phyloP scores from a whole-genome alignment of 495 filamentous ascomycete genomes.

The Neurospora sp. region DNA sequence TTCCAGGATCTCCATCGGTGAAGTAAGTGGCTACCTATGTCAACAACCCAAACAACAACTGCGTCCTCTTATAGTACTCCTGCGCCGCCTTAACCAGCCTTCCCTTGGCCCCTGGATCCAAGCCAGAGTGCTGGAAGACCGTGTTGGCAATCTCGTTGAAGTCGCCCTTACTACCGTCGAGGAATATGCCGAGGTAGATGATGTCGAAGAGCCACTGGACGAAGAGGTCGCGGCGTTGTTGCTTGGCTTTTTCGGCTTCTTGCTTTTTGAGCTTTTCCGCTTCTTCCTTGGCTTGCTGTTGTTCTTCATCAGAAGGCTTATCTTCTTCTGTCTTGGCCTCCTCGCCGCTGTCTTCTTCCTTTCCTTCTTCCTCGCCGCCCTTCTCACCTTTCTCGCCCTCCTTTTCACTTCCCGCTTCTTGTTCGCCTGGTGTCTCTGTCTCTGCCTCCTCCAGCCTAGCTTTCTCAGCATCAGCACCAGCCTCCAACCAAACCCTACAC shows the following conservation, averaged over 20 bases:
- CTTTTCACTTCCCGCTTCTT: not conserved
- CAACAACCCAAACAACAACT: constrained; percentile 56
- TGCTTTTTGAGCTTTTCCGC: not conserved
- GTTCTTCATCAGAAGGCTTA: constrained; percentile 6
- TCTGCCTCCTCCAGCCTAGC: no score
- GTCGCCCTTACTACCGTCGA: constrained; percentile 21
- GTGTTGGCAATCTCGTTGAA: constrained; percentile 37
- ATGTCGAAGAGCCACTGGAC: constrained; percentile 75
- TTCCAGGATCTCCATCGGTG: no score
- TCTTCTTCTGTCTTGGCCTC: constrained; percentile 17
- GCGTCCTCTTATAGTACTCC: constrained; percentile 75
- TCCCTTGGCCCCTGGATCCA: constrained; percentile 34
- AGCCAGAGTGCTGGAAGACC: constrained; percentile 35
- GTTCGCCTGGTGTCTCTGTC: no score
- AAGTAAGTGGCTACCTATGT: constrained; percentile 5
- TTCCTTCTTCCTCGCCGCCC: not conserved
- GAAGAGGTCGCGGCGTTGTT: constrained; percentile 41
- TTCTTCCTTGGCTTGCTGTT: constrained; percentile 5
- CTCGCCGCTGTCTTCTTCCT: constrained; percentile 24
- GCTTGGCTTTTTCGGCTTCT: constrained; percentile 6
- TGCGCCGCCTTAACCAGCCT: constrained; percentile 45
- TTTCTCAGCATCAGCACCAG: no score
- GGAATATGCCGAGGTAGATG: constrained; percentile 48
- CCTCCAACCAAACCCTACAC: constrained; percentile 28
- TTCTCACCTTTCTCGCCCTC: not conserved